Evolutionary conservation across 352 stramenopile species (phyloP), one percentile per base, ranked within the genome.

Genomic region (Phytopythium litorale): DNA sequence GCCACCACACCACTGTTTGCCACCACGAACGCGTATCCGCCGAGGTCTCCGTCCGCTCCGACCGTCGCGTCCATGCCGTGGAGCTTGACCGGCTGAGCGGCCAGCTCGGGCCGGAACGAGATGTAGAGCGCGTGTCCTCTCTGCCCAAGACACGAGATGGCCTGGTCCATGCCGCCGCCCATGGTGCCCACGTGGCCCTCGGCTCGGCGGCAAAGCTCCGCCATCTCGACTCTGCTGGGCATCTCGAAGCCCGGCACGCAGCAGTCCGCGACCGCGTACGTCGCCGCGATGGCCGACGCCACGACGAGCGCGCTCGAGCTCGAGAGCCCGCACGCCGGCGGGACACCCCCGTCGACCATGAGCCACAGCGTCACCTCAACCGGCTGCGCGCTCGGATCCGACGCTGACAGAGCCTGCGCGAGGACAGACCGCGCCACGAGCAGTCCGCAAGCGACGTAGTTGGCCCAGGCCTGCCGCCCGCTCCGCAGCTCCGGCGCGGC

Each of bases 101-200:
- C 30, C 3, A 87, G 63, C 13, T 79, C 19, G 3, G 54, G 75
- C 15, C 63, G 46, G 59, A 96, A 96, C 35, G 78, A 56, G n/a
- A 96, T 73, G 61, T 81, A 63, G 51, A 88, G 63, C 18, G 86
- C 86, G 11, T 67, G 61, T 15, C 85, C 76, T 25, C 50, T 49
- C n/a, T 70, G 64, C 6, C 73, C 78, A 32, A 92, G 66, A 62
- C 80, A 89, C 50, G 71, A 78, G 33, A 87, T 75, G 1, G 86
- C 72, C 59, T 96, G 88, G 63, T 96, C 88, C 88, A 95, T 96
- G 21, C 88, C 86, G 33, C 86, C 88, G 54, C 86, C 80, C 70
- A 93, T 83, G 0, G 81, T 92, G 5, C 84, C 88, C 16, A 94
- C 73, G 43, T 76, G 73, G 35, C 78, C 76, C 65, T 96, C 88